Evolutionary conservation across 208 protist genomes (phyloP), one percentile per base, ranked within the genome.

Genomic region (Trypanosoma scelopori): DNA sequence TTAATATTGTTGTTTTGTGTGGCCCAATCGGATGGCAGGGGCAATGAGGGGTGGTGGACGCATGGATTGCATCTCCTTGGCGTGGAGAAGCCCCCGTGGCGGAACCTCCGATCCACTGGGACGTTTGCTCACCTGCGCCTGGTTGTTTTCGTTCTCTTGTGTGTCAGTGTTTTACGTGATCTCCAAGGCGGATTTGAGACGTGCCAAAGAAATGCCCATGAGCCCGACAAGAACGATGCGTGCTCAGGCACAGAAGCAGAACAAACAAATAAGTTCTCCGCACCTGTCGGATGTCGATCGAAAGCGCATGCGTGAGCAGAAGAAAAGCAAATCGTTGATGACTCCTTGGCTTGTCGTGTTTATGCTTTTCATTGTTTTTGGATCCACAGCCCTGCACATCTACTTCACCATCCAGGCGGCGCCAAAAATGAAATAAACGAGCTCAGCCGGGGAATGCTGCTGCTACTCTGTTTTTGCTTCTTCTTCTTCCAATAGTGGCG

Each of bases 231-330:
- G 76, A n/a, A 76, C 63, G 22, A 89, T 93, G 74, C 86, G 86
- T 48, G 60, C 68, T 7, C 79, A 82, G 55, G 77, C 79, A 28
- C 70, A 73, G 22, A 72, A 88, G 63, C 65, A 67, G 35, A 65
- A 76, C 52, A 48, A 46, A 20, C 63, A 62, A 37, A 71, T 76
- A 35, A 35, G 27, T 22, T 68, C 61, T 20, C 48, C 50, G 30
- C 90, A 85, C n/a, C 66, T 90, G 11, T 78, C 87, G 0, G 65
- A 82, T 45, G 79, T 87, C 15, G 81, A 92, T 42, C 89, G 85
- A 64, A 64, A 80, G 55, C 52, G 65, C 46, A 59, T 71, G 20
- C 74, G 78, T 6, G 85, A 88, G 28, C 76, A 80, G 64, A 79
- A 79, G 55, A 59, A 78, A 53, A 69, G 71, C 6, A 77, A 78